A percentile compares a stretch with the other conserved stretches of the same genome.
These are phyloP conservation scores for Nakazawaea populi DNA, from an alignment of 805 yeast genomes.

Conservation along the genomic window DNA sequence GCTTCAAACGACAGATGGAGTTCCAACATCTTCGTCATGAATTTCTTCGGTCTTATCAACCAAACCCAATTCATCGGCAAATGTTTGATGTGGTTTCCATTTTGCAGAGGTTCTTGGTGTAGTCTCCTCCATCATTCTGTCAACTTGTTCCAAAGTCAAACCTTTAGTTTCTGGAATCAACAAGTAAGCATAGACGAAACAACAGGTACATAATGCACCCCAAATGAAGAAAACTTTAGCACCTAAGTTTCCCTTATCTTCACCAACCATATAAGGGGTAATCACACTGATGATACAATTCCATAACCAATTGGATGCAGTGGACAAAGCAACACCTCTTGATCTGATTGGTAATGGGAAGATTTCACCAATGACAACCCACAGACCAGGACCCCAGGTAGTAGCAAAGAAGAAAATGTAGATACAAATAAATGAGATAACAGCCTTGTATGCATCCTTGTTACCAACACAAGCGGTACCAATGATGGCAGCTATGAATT, in stretches of 20 bases:
- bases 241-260: constrained; percentile 55
- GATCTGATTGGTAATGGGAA: constrained; percentile 74
- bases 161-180: constrained; percentile 78
- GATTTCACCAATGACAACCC: constrained; percentile 59
- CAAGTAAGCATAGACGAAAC: constrained; percentile 66
- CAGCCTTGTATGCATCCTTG: constrained; percentile 23
- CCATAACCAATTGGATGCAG: constrained; percentile 77
- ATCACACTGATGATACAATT: constrained; percentile 74
- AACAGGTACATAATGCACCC: constrained; percentile 42
- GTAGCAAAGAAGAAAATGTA: constrained; percentile 76
- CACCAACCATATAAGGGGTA: constrained; percentile 67
- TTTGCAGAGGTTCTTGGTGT: constrained; percentile 26
- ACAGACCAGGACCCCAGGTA: constrained; percentile 79
- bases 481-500: constrained; percentile 50
- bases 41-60: constrained; percentile 16
- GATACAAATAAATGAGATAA: constrained; percentile 40
- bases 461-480: constrained; percentile 25
- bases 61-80: constrained; percentile 22
- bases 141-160: constrained; percentile 76
- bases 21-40: constrained; percentile 14
- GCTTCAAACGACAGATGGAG: neutral
- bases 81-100: constrained; percentile 30
- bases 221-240: constrained; percentile 67
- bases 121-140: constrained; percentile 34
- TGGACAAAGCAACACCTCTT: constrained; percentile 62